A percentile compares a stretch with the other conserved stretches of the same genome.
These are phyloP conservation scores for Cadophora malorum DNA, from an alignment of 2,329 filamentous ascomycete genomes.

Conservation along the genomic window DNA sequence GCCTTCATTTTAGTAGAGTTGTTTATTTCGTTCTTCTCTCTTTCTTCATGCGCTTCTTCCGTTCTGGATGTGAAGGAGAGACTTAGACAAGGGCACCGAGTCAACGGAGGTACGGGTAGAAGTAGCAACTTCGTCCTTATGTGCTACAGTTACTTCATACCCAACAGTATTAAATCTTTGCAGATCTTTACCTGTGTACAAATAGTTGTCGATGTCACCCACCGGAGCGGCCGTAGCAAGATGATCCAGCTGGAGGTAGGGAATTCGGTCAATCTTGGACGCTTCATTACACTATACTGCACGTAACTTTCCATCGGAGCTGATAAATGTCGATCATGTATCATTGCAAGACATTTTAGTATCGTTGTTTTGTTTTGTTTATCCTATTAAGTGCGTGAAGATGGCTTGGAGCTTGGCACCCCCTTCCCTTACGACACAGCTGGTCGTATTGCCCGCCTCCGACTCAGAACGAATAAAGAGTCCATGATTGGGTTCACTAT, in stretches of 20 bases:
- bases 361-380: neutral
- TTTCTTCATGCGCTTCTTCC: too few relatives aligned
- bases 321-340: neutral
- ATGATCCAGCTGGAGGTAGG: neutral
- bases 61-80: neutral
- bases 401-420: neutral
- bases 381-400: neutral
- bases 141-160: neutral
- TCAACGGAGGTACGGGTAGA: neutral
- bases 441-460: neutral
- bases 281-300: neutral
- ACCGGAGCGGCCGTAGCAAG: neutral
- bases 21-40: too few relatives aligned
- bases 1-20: neutral
- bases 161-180: too few relatives aligned
- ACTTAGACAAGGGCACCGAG: neutral
- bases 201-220: neutral
- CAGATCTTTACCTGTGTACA: neutral
- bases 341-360: neutral
- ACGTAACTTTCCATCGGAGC: neutral
- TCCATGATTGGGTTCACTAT: neutral
- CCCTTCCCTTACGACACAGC: neutral
- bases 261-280: too few relatives aligned
- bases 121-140: neutral
- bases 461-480: neutral